phyloP scores from a whole-genome alignment of 768 basidiomycete genomes.

The Boletellus emodensis region DNA sequence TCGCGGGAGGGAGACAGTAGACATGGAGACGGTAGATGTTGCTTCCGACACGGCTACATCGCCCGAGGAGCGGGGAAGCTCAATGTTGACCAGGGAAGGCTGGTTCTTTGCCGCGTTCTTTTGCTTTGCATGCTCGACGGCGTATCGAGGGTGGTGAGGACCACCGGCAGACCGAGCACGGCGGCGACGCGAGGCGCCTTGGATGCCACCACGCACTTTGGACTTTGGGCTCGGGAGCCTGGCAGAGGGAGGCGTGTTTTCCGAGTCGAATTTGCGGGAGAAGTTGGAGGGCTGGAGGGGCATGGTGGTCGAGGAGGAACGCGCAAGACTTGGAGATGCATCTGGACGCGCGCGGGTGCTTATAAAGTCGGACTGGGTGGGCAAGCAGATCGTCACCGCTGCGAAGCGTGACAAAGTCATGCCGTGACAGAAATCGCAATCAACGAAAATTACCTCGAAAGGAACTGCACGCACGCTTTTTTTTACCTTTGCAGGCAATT shows the following conservation, averaged over 20 bases:
- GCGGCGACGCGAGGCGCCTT: slow-evolving; percentile 36
- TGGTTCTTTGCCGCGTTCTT: slow-evolving; percentile 19
- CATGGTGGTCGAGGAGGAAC: slow-evolving; percentile 20
- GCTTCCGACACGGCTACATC: slow-evolving; percentile 6
- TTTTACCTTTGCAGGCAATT: slow-evolving; percentile 24
- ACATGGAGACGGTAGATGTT: slow-evolving; percentile 6
- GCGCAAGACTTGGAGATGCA: neutral
- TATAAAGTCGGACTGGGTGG: slow-evolving; percentile 22
- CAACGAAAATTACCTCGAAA: slow-evolving; percentile 22
- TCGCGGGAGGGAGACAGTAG: slow-evolving; percentile 19
- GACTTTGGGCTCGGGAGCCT: slow-evolving; percentile 3
- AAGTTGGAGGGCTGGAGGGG: slow-evolving; percentile 19
- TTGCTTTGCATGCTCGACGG: slow-evolving; percentile 38
- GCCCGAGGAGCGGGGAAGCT: slow-evolving; percentile 19
- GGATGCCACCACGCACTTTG: slow-evolving; percentile 28
- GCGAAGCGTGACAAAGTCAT: slow-evolving; percentile 25
- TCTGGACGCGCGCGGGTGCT: slow-evolving; percentile 11
- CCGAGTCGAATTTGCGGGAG: slow-evolving; percentile 24
- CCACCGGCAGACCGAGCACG: slow-evolving; percentile 34
- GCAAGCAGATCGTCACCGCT: neutral
- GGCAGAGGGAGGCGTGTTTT: slow-evolving; percentile 33
- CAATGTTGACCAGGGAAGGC: slow-evolving; percentile 26
- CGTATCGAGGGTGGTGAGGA: slow-evolving; percentile 30
- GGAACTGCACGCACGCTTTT: slow-evolving; percentile 1
- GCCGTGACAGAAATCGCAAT: slow-evolving; percentile 32